Evolutionary conservation across 1,284 basidiomycete genomes (phyloP), one percentile per base, ranked within the genome.

Genomic region (Tilletia caries): DNA sequence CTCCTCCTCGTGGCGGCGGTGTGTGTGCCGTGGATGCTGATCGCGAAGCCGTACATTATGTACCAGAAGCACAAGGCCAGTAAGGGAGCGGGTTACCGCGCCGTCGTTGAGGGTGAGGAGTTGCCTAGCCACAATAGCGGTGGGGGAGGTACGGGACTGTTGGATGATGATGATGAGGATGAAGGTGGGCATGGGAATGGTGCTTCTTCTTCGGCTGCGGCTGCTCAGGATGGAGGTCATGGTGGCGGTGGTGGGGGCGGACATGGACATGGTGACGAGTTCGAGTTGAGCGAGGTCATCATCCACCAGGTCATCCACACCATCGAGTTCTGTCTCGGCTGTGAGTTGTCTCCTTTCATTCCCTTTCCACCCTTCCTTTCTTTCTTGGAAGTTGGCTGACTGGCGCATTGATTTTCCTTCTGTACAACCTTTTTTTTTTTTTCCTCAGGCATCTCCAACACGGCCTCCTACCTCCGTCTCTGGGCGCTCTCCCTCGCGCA

Each of bases 401-500:
- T n/a, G 32, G 2, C 27, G 23, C 1, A 34, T 23, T 54, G 52
- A 62, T 29, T 15, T 15, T 62, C 18, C 58, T 62, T 33, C 23
- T 37, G 58, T 18, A 34, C 4, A 12, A 6, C 3, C 43, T 23
- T 29, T 13, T 29, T 13, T 41, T 41, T 41, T 41, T 50, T 1
- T 8, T 25, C 48, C 6, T n/a, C 48, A 62, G 58, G 58, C 32
- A 97, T 99, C 83, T 98, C 96, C 75, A 97, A 99, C 85, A 99
- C 96, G 1, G 96, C 95, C 8, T 98, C 95, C 27, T 99, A 99
- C 85, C 90, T 99, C 67, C 95, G 95, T 85, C 88, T 99, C 46
- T 99, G 95, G 95, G 96, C 96, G 27, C 88, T 99, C 10, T 98
- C 96, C 37, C 88, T 98, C 65, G 95, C 95, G 8, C 95, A 99